A percentile compares a stretch with the other conserved stretches of the same genome.
These are phyloP conservation scores for Chalciporus piperatoides DNA, from an alignment of 1,284 basidiomycete genomes.

Conservation along the genomic window DNA sequence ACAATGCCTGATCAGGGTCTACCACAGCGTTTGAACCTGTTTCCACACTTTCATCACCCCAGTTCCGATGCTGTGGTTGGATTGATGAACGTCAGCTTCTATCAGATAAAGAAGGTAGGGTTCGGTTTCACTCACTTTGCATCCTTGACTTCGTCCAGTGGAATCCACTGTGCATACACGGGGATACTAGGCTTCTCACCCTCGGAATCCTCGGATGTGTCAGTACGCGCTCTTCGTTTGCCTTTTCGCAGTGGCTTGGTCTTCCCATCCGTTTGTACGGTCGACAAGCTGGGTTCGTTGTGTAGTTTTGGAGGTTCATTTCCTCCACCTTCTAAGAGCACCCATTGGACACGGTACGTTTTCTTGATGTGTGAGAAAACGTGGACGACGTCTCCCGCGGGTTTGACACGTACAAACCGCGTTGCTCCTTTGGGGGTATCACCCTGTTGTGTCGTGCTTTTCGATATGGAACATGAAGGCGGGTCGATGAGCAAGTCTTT, in stretches of 20 bases:
- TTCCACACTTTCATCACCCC: constrained; percentile 62
- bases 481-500: constrained; percentile 38
- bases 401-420: constrained; percentile 44
- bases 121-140: constrained; percentile 53
- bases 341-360: constrained; percentile 81
- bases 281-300: not conserved
- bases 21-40: constrained; percentile 31
- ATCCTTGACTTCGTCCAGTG: constrained; percentile 48
- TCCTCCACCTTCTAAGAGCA: constrained; percentile 53
- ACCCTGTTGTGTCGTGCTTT: constrained; percentile 7
- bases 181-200: constrained; percentile 10
- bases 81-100: constrained; percentile 2
- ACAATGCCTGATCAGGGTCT: not conserved
- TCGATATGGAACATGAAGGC: constrained; percentile 11
- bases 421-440: constrained; percentile 17
- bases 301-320: constrained; percentile 35
- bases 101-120: not conserved
- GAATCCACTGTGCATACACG: constrained; percentile 45
- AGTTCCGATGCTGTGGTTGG: constrained; percentile 49
- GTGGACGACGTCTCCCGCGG: constrained; percentile 69
- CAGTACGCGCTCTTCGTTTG: constrained; percentile 15
- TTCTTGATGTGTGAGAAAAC: constrained; percentile 91
- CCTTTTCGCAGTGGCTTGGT: constrained; percentile 5
- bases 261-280: constrained; percentile 4
- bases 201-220: constrained; percentile 9